Percentiles rank a stretch among this genome's conserved stretches.
These are phyloP conservation scores for Collybiopsis luxurians DNA, from an alignment of 768 basidiomycete species.

Conservation along the genomic window DNA sequence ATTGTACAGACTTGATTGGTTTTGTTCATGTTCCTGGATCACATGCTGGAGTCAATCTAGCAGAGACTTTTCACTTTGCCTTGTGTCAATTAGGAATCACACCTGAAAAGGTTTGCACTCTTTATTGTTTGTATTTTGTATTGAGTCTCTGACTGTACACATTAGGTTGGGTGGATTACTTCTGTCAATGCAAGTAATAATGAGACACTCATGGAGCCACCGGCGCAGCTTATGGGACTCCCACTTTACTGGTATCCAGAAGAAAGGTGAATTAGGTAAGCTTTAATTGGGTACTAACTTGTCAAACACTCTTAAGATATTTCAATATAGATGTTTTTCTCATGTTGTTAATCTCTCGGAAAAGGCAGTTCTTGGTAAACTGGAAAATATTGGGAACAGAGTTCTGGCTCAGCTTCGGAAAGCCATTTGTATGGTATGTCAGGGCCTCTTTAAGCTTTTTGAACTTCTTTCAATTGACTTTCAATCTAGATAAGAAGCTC, in stretches of 20 bases:
- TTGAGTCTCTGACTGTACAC: not conserved
- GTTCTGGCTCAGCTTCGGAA: not conserved
- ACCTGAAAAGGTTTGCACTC: not conserved
- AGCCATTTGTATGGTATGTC: not conserved
- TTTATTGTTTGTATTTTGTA: not conserved
- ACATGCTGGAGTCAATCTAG: not conserved
- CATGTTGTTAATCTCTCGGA: not conserved
- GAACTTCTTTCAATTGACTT: no score
- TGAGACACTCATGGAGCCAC: not conserved
- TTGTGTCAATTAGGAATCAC: not conserved
- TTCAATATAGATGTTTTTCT: not conserved
- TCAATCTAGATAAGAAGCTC: not conserved
- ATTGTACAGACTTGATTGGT: not conserved
- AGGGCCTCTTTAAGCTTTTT: not conserved
- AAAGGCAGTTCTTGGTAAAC: not conserved
- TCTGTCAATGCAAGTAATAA: not conserved
- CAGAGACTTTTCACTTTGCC: not conserved
- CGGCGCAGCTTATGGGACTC: not conserved
- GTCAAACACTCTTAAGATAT: not conserved
- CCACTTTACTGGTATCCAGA: not conserved
- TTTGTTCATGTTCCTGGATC: not conserved
- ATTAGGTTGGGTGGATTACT: not conserved
- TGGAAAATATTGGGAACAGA: not conserved
- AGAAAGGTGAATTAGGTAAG: not conserved
- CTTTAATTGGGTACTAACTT: not conserved